Conservation (phyloP, 2,329 filamentous ascomycete species). For the Botrytis paeoniae region DNA sequence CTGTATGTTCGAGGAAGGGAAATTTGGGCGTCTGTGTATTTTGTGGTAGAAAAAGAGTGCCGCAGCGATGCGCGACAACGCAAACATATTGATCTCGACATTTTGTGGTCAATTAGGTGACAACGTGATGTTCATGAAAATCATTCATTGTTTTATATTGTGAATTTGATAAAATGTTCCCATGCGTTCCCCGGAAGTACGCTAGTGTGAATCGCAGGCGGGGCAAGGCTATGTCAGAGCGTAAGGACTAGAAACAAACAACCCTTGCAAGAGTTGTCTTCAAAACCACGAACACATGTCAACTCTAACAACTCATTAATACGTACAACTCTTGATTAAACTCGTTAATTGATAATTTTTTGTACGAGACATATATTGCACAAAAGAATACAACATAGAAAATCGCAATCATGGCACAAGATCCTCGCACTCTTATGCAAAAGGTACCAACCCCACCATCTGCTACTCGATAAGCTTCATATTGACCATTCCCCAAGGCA, state of each 20-base stretch:
- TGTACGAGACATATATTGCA: not conserved
- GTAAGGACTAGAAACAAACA: slow-evolving; percentile 1
- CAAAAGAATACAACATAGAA: not conserved
- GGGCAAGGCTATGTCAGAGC: slow-evolving; percentile 11
- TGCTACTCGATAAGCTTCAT: slow-evolving; percentile 25
- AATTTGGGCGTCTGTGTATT: not conserved
- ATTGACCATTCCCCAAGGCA: slow-evolving; percentile 55
- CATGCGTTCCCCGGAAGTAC: not conserved
- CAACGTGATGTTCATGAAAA: no score
- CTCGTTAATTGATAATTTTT: not conserved
- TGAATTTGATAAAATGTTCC: not conserved
- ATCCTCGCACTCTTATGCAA: slow-evolving; percentile 74
- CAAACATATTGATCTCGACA: slow-evolving; percentile 23
- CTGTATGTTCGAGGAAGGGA: not conserved
- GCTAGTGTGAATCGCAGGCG: slow-evolving; percentile 8
- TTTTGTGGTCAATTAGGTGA: not conserved
- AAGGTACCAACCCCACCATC: slow-evolving; percentile 55
- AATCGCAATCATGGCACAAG: slow-evolving; percentile 61
- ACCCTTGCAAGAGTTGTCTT: slow-evolving; percentile 7
- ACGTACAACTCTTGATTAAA: slow-evolving; percentile 46
- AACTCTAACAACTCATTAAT: slow-evolving; percentile 47
- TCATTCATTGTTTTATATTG: not conserved
- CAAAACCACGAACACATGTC: slow-evolving; percentile 18
- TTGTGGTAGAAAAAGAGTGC: slow-evolving; percentile 1
- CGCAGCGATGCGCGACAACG: slow-evolving; percentile 25